A percentile compares a stretch with the other conserved stretches of the same genome.
These are phyloP conservation scores for Plectosphaerella plurivora DNA, from an alignment of 2,329 filamentous ascomycete genomes.

Conservation along the genomic window DNA sequence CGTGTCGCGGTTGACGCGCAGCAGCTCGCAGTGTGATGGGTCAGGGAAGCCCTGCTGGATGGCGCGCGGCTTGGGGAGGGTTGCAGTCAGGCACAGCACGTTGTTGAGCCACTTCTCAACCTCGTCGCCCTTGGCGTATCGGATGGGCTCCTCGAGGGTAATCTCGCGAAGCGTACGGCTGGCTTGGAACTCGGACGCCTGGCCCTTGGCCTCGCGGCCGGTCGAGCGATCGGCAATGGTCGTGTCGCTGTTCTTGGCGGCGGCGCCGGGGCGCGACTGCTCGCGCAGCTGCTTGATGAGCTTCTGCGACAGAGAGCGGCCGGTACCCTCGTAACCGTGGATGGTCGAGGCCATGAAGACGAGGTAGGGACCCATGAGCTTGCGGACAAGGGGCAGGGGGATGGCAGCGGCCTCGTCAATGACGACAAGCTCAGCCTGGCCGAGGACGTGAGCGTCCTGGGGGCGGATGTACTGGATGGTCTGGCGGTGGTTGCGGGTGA, in stretches of 20 bases:
- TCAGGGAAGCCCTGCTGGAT: constrained; percentile 79
- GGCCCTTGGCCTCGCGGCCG: constrained; percentile 65
- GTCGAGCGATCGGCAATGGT: constrained; percentile 74
- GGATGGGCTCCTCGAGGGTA: constrained; percentile 87
- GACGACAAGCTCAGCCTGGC: constrained; percentile 90
- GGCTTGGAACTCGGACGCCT: constrained; percentile 53
- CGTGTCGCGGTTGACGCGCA: constrained; percentile 94
- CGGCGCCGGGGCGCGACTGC: constrained; percentile 68
- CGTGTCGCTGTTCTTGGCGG: constrained; percentile 46
- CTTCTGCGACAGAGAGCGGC: constrained; percentile 89
- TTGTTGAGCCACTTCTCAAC: constrained; percentile 97
- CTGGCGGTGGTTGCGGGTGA: constrained; percentile 90
- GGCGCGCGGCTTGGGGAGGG: constrained; percentile 71
- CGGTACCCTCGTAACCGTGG: constrained; percentile 97
- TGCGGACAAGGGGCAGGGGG: constrained; percentile 83
- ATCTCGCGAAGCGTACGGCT: constrained; percentile 85
- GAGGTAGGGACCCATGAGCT: constrained; percentile 93
- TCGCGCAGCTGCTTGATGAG: constrained; percentile 95
- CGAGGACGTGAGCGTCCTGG: constrained; percentile 90
- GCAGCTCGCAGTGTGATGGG: constrained; percentile 83
- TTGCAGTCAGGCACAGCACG: constrained; percentile 89
- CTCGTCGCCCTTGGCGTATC: constrained; percentile 83
- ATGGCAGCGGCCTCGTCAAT: constrained; percentile 98
- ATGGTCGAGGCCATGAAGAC: constrained; percentile 99
- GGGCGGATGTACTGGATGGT: constrained; percentile 98